Base-by-base conservation (phyloP, 1,139 yeast species). In the Nakaseomyces bracarensis region DNA sequence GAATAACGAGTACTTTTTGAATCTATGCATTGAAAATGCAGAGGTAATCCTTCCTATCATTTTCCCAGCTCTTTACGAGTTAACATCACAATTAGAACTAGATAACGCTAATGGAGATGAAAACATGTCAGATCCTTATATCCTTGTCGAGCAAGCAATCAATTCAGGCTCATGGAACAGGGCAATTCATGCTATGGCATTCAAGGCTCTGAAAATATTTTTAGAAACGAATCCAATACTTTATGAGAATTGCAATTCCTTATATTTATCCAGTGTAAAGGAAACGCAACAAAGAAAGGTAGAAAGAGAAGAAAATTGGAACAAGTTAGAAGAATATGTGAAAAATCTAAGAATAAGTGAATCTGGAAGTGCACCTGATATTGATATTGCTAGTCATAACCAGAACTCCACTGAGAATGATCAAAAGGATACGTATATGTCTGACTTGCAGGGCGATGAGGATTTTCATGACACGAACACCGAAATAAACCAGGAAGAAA, bases 1-100 rank as follows among this genome's bases (percentile, higher is more conserved):
- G 94, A 83, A 85, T 53, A 91, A 91, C 63, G 98, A 91, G 60
- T 89, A 85, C 66, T 89, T 91, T 61, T 76, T 91, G 53, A 82
- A 89, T 33, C 68, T 91, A 50, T 87, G 93, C 39, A 85, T 94
- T 22, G 97, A 91, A 58, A 79, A 78, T 57, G 91, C 95, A 10
- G 96, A 87, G 55, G 91, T 85, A 33, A 89, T 91, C 42, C 69
- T 91, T 53, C 98, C 98, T 18, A 87, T 91, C 43, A 78, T 91
- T 36, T 93, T 86, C 66, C 85, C 96, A 1, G 78, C 96, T 4
- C 70, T 91, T 51, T 89, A 87, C 62, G 96, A 89, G 62, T 73
- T 87, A 43, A 79, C 87, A 2, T 70, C 74, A 57, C 60, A 62
- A 48, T 61, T 71, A 39, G 75, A 75, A 45, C 66, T 70, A 22